Evolutionary conservation across 2,329 filamentous ascomycete genomes (phyloP), one percentile per base, ranked within the genome.

Genomic region (Neonectria coccinea): DNA sequence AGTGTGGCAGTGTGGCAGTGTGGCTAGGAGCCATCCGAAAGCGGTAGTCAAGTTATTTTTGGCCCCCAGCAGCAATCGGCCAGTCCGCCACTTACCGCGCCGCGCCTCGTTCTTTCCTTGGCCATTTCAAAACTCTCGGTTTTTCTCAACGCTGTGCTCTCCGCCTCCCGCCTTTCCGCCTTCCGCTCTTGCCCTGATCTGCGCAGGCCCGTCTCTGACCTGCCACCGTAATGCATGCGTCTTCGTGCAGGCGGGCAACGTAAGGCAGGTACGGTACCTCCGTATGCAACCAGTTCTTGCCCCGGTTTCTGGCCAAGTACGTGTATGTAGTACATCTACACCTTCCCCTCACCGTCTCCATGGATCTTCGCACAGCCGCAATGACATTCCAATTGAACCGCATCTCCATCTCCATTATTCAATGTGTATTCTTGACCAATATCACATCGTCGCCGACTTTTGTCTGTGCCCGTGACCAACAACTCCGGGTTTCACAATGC

Each of bases 401-500:
- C 56, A 53, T 59, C 25, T 44, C 33, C 60, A 53, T 57, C 22
- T 50, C 55, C 41, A 42, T 45, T 22, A 42, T 6, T 36, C 44
- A 47, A 31, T 58, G 18, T 36, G 27, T 29, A 51, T 33, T 31
- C 31, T 18, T 10, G 29, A 2, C 18, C 44, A 27, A 64, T 59
- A 70, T 71, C 67, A 72, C 70, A 72, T 72, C 68, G 50, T 27
- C 22, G 57, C 57, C 50, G 55, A 36, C 41, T 56, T 29, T 29
- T 31, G 29, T 51, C 41, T 50, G 39, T 50, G 56, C 54, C 57
- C 67, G 65, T 71, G 70, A 60, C 68, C 69, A 31, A 27, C 63
- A 63, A 65, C 67, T 67, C 70, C 69, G 64, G 54, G 71, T 72
- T 73, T 72, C 71, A 73, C 53, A 59, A 61, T 48, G 53, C 60